These are phyloP conservation scores for Phaeoacremonium minimum DNA, from an alignment of 2,329 filamentous ascomycete species.

Conservation along the genomic window DNA sequence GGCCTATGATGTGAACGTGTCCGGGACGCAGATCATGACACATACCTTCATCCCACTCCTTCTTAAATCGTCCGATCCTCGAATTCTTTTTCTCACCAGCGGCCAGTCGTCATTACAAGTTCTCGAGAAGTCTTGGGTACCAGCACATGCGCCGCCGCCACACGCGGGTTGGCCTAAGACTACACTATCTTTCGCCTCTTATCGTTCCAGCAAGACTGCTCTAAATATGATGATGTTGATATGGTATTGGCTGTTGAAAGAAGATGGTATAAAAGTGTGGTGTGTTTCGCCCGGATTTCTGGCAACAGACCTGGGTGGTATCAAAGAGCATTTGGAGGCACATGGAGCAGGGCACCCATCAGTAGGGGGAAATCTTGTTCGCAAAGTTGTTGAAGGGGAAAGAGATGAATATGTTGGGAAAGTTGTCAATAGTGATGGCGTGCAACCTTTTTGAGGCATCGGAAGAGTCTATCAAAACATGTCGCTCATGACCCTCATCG, in stretches of 20 bases:
- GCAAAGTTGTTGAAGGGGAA: slow-evolving; percentile 31
- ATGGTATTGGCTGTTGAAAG: slow-evolving; percentile 33
- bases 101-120: slow-evolving; percentile 32
- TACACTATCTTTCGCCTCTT: slow-evolving; percentile 16
- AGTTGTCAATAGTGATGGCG: slow-evolving; percentile 14
- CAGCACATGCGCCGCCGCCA: slow-evolving; percentile 7
- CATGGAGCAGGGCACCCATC: slow-evolving; percentile 13
- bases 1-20: slow-evolving; percentile 45
- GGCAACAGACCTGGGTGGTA: slow-evolving; percentile 37
- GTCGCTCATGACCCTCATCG: no score
- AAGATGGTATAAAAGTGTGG: slow-evolving; percentile 47
- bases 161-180: slow-evolving; percentile 38
- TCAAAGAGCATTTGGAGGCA: slow-evolving; percentile 10
- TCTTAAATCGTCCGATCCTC: slow-evolving; percentile 34
- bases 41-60: slow-evolving; percentile 37
- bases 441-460: slow-evolving; percentile 2
- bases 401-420: slow-evolving; percentile 32
- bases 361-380: slow-evolving; percentile 26
- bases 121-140: slow-evolving; percentile 1
- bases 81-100: slow-evolving; percentile 44
- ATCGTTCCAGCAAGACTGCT: slow-evolving; percentile 34
- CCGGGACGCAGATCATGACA: slow-evolving; percentile 38
- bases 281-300: slow-evolving; percentile 42
- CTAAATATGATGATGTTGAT: slow-evolving; percentile 45
- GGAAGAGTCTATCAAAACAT: no score